These are phyloP conservation scores for Sphaceloma murrayae DNA, from an alignment of 2,329 filamentous ascomycete genomes.

Conservation along the genomic window DNA sequence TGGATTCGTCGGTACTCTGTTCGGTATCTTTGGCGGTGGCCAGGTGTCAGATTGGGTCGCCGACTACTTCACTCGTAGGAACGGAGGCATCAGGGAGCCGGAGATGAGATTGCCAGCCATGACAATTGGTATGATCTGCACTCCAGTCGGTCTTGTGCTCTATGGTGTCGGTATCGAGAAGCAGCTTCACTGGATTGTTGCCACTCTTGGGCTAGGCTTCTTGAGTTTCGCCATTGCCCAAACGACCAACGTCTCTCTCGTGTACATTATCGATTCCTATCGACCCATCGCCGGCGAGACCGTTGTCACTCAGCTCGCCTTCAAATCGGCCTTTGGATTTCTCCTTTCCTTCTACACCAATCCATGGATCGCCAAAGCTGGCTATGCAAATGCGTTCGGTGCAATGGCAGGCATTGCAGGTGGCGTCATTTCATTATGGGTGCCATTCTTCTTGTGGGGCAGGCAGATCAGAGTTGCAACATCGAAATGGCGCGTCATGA, in stretches of 20 bases:
- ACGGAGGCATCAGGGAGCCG: slow-evolving; percentile 28
- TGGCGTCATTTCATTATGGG: slow-evolving; percentile 38
- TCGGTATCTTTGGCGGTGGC: slow-evolving; percentile 45
- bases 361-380: slow-evolving; percentile 44
- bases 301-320: slow-evolving; percentile 37
- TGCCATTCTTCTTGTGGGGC: slow-evolving; percentile 47
- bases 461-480: slow-evolving; percentile 39
- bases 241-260: slow-evolving; percentile 46
- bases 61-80: slow-evolving; percentile 24
- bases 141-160: slow-evolving; percentile 26
- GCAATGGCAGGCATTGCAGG: slow-evolving; percentile 49
- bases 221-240: slow-evolving; percentile 49
- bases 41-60: slow-evolving; percentile 29
- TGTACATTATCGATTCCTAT: slow-evolving; percentile 51
- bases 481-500: slow-evolving; percentile 39
- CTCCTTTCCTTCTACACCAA: slow-evolving; percentile 53
- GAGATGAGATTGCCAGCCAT: slow-evolving; percentile 30
- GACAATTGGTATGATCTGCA: slow-evolving; percentile 23
- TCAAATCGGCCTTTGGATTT: slow-evolving; percentile 44
- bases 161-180: slow-evolving; percentile 29
- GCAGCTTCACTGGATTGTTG: slow-evolving; percentile 42
- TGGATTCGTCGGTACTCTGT: slow-evolving; percentile 39
- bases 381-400: slow-evolving; percentile 45
- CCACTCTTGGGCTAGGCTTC: slow-evolving; percentile 46
- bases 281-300: slow-evolving; percentile 49